Percentiles rank a stretch among this genome's conserved stretches.
phyloP scores from a whole-genome alignment of 1,284 basidiomycete species.

The Ganoderma leucocontextum region DNA sequence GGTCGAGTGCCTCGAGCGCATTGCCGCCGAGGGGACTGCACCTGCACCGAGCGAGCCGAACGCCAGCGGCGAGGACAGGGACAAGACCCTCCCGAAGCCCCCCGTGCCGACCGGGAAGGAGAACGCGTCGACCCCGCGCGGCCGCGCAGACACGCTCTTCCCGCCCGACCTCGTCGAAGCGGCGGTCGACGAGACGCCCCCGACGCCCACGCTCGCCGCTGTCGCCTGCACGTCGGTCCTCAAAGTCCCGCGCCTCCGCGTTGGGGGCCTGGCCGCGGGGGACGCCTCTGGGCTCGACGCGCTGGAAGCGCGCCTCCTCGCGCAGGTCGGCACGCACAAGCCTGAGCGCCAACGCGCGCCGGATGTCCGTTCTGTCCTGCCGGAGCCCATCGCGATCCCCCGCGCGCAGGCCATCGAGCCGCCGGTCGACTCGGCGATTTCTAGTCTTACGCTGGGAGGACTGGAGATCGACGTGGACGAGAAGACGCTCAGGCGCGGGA shows the following conservation, averaged over 20 bases:
- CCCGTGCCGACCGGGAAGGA: slow-evolving; percentile 48
- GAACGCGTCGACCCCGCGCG: slow-evolving; percentile 32
- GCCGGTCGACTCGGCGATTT: slow-evolving; percentile 75
- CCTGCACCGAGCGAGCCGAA: slow-evolving; percentile 21
- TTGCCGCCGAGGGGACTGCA: slow-evolving; percentile 57
- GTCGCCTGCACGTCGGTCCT: slow-evolving; percentile 47
- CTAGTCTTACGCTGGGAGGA: slow-evolving; percentile 74
- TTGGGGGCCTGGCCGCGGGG: slow-evolving; percentile 9
- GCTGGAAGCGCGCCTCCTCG: slow-evolving; percentile 65
- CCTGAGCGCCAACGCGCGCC: slow-evolving; percentile 45
- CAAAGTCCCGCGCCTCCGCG: slow-evolving; percentile 43
- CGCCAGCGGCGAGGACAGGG: slow-evolving; percentile 37
- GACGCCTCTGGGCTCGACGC: slow-evolving; percentile 64
- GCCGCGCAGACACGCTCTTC: slow-evolving; percentile 46
- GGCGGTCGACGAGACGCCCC: slow-evolving; percentile 46
- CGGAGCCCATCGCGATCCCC: slow-evolving; percentile 52
- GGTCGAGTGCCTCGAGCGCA: slow-evolving; percentile 70
- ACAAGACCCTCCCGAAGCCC: slow-evolving; percentile 69
- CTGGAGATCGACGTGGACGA: slow-evolving; percentile 34
- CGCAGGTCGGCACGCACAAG: slow-evolving; percentile 74
- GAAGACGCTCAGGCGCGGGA: slow-evolving; percentile 34
- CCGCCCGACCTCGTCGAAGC: slow-evolving; percentile 21
- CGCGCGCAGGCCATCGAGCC: slow-evolving; percentile 46
- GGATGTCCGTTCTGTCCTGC: slow-evolving; percentile 58
- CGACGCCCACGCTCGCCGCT: slow-evolving; percentile 61